These are phyloP conservation scores for Coniochaeta prunicola DNA, from an alignment of 2,329 filamentous ascomycete genomes.

Conservation along the genomic window DNA sequence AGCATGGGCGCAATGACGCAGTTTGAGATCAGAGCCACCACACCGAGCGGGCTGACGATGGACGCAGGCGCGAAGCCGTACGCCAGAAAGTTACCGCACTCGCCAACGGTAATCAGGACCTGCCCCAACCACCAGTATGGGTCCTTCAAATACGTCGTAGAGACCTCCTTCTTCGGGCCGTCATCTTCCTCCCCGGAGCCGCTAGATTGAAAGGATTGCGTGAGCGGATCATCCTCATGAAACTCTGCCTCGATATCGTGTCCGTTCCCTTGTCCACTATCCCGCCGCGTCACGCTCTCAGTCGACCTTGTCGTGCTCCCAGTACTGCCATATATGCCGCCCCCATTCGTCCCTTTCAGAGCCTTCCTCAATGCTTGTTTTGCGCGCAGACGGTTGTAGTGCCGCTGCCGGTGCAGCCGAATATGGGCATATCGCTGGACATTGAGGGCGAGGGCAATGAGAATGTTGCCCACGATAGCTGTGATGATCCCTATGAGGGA, in stretches of 20 bases:
- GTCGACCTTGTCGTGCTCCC: constrained; percentile 15
- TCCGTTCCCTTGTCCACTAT: background rate
- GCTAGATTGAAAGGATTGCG: constrained; percentile 40
- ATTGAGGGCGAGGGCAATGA: constrained; percentile 93
- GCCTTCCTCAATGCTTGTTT: constrained; percentile 44
- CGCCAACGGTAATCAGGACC: constrained; percentile 83
- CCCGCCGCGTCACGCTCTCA: background rate
- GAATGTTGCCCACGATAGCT: constrained; percentile 83
- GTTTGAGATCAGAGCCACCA: constrained; percentile 95
- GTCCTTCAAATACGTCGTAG: constrained; percentile 75
- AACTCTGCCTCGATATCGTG: constrained; percentile 16
- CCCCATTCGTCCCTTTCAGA: constrained; percentile 15
- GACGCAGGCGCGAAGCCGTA: constrained; percentile 97
- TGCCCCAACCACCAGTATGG: constrained; percentile 97
- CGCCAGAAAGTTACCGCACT: constrained; percentile 92
- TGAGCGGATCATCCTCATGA: constrained; percentile 44
- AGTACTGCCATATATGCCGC: constrained; percentile 35
- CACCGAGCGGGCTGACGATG: constrained; percentile 91
- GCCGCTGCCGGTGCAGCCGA: constrained; percentile 64
- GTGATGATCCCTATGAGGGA: constrained; percentile 92
- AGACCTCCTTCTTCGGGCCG: constrained; percentile 24
- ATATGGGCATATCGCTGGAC: constrained; percentile 95
- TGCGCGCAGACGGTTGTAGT: constrained; percentile 47
- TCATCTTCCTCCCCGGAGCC: constrained; percentile 28
- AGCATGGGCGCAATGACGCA: constrained; percentile 93